Evolutionary conservation across 257 asterid genomes (phyloP).

Genomic region (Solanum etuberosum): DNA sequence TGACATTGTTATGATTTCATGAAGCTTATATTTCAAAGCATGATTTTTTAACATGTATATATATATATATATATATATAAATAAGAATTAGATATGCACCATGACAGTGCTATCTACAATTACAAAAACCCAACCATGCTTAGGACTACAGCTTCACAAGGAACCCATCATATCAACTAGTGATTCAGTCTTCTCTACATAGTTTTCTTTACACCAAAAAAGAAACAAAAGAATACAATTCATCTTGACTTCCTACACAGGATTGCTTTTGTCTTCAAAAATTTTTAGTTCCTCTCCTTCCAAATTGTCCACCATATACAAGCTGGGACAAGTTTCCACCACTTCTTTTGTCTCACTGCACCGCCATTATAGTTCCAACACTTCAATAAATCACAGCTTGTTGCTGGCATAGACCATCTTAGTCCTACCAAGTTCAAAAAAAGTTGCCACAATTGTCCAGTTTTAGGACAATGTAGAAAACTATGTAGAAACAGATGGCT

Average conservation of each 20-base stretch:
- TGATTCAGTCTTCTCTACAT: neutral
- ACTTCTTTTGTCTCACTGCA: neutral
- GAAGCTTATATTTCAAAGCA: too few relatives aligned
- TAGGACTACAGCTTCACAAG: too few relatives aligned
- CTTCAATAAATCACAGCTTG: neutral
- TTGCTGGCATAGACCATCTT: neutral
- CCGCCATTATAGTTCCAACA: neutral
- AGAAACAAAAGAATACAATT: neutral
- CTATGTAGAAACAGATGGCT: neutral
- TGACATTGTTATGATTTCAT: too few relatives aligned
- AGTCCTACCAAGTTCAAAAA: neutral
- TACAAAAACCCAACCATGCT: too few relatives aligned
- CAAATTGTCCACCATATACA: neutral
- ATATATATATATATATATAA: too few relatives aligned
- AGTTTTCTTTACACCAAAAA: neutral
- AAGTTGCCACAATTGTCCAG: neutral
- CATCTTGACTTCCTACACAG: neutral
- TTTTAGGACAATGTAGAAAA: neutral
- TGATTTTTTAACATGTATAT: too few relatives aligned
- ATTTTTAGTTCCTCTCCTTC: neutral
- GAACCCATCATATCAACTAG: too few relatives aligned
- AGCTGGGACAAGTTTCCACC: neutral
- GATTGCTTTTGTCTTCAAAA: neutral
- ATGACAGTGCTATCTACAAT: too few relatives aligned
- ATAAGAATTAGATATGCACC: too few relatives aligned